Evolutionary conservation across 2,329 filamentous ascomycete genomes (phyloP).

Genomic region (Penicillium sp.): DNA sequence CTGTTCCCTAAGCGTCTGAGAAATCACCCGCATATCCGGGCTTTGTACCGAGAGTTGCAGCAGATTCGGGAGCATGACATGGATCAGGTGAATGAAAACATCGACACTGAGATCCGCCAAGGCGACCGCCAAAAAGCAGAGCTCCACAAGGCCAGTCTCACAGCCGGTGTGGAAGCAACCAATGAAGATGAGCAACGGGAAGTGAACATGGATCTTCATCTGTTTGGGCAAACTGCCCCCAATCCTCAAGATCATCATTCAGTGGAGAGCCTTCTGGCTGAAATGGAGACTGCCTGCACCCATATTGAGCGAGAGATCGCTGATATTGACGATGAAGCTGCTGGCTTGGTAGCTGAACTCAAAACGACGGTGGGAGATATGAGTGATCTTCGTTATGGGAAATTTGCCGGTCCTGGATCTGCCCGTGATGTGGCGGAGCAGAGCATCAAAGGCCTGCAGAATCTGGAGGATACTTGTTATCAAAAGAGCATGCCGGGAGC

Average conservation of each 20-base stretch:
- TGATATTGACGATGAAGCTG: slow-evolving; percentile 65
- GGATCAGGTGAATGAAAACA: slow-evolving; percentile 63
- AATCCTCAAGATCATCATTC: slow-evolving; percentile 56
- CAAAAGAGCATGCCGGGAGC: slow-evolving; percentile 14
- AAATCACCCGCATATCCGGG: slow-evolving; percentile 65
- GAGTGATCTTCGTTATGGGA: slow-evolving; percentile 81
- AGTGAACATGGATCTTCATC: slow-evolving; percentile 53
- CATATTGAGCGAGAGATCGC: slow-evolving; percentile 69
- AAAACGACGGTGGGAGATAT: slow-evolving; percentile 68
- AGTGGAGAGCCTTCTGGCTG: slow-evolving; percentile 64
- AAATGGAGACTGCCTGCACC: slow-evolving; percentile 66
- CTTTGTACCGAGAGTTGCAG: slow-evolving; percentile 78
- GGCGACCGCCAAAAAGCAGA: slow-evolving; percentile 41
- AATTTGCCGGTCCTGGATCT: slow-evolving; percentile 55
- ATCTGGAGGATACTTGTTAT: slow-evolving; percentile 65
- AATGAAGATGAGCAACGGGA: slow-evolving; percentile 37
- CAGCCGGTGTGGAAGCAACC: slow-evolving; percentile 35
- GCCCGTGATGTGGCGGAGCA: slow-evolving; percentile 65
- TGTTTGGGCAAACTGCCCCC: slow-evolving; percentile 56
- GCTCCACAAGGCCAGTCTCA: slow-evolving; percentile 33
- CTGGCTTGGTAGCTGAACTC: slow-evolving; percentile 60
- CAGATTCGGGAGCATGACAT: slow-evolving; percentile 68
- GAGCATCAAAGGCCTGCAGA: slow-evolving; percentile 65
- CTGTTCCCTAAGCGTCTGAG: slow-evolving; percentile 71
- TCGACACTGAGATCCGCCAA: slow-evolving; percentile 38